Evolutionary conservation across 2,329 filamentous ascomycete species (phyloP).

Genomic region (Trichoderma sp.): DNA sequence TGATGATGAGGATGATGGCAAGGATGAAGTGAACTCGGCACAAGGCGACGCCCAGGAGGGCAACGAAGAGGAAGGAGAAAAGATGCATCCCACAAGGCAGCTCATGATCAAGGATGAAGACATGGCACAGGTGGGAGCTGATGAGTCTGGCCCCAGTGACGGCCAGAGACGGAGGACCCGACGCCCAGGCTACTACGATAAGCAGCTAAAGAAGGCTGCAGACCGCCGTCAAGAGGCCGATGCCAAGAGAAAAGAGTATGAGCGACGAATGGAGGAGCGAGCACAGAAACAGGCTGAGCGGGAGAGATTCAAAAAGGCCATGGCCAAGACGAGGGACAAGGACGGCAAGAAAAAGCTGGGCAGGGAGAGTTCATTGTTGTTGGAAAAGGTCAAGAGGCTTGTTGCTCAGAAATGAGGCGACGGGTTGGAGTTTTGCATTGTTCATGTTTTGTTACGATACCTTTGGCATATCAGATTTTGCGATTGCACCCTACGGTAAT

Average conservation of each 20-base stretch:
- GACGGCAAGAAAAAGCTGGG: conserved; percentile 78
- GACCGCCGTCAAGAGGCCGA: conserved; percentile 43
- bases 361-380: conserved; percentile 71
- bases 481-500: not conserved
- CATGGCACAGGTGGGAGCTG: conserved; percentile 33
- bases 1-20: conserved; percentile 15
- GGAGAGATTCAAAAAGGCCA: conserved; percentile 61
- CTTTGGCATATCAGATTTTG: conserved; percentile 4
- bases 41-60: conserved; percentile 24
- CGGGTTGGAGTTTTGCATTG: not conserved
- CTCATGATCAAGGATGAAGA: conserved; percentile 42
- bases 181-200: conserved; percentile 61
- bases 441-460: conserved; percentile 11
- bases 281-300: conserved; percentile 65
- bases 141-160: conserved; percentile 27
- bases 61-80: conserved; percentile 26
- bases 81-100: conserved; percentile 39
- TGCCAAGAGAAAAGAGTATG: conserved; percentile 41
- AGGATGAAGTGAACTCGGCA: conserved; percentile 15
- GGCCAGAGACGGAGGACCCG: conserved; percentile 37
- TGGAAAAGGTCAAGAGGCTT: conserved; percentile 75
- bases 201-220: conserved; percentile 54
- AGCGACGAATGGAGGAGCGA: conserved; percentile 58
- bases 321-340: conserved; percentile 72
- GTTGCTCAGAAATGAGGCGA: conserved; percentile 45